phyloP scores from a whole-genome alignment of 1,139 yeast species.

The Diutina sp. region DNA sequence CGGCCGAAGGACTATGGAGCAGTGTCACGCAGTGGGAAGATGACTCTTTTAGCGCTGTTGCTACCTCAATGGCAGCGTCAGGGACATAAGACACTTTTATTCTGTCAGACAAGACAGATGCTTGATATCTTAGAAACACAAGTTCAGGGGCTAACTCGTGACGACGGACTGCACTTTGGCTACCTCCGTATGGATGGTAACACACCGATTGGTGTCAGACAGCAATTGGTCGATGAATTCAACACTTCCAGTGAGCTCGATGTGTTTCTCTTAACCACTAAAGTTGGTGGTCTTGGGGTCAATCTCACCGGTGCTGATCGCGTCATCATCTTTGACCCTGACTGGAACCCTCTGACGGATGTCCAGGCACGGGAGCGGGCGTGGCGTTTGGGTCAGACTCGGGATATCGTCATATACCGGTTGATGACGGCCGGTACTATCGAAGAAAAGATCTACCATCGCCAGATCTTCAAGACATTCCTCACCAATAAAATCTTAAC shows the following conservation, averaged over 20 bases:
- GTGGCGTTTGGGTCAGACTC: constrained; percentile 92
- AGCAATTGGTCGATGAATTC: constrained; percentile 66
- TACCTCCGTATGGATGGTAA: constrained; percentile 91
- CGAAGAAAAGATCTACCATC: constrained; percentile 91
- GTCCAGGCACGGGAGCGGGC: constrained; percentile 95
- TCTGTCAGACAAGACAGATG: constrained; percentile 93
- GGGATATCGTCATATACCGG: constrained; percentile 85
- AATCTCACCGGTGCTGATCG: constrained; percentile 92
- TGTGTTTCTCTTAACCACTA: constrained; percentile 75
- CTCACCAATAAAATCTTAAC: constrained; percentile 85
- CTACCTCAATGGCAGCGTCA: constrained; percentile 67
- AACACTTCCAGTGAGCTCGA: constrained; percentile 45
- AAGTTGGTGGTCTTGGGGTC: constrained; percentile 93
- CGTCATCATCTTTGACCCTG: constrained; percentile 91
- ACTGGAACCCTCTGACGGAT: constrained; percentile 98
- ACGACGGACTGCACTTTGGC: constrained; percentile 14
- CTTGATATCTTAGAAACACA: constrained; percentile 69
- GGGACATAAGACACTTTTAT: constrained; percentile 67
- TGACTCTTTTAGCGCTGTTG: constrained; percentile 76
- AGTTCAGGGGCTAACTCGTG: constrained; percentile 24
- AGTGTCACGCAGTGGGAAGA: constrained; percentile 69
- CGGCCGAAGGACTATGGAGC: constrained; percentile 43
- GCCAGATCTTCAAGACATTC: constrained; percentile 93
- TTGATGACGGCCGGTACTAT: constrained; percentile 92
- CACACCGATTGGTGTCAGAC: constrained; percentile 69